These are phyloP conservation scores for Physaria fendleri DNA, from an alignment of 345 rosid species.

Conservation along the genomic window DNA sequence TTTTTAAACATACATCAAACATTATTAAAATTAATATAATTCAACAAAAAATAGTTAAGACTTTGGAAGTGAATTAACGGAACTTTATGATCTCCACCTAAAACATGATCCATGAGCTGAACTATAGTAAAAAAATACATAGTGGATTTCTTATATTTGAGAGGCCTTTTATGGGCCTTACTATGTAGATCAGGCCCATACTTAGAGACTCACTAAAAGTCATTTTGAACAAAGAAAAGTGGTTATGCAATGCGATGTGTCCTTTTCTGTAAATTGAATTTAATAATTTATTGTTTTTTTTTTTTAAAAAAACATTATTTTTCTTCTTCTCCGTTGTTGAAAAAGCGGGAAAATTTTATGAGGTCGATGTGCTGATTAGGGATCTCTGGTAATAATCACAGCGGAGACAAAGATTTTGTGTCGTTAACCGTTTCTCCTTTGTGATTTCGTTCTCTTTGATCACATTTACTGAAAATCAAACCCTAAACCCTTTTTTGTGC, in stretches of 20 bases:
- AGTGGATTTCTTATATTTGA: neutral
- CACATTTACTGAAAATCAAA: neutral
- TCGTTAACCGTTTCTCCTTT: neutral
- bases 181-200: neutral
- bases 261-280: slow-evolving; percentile 15
- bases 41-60: too few species aligned
- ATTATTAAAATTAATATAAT: too few species aligned
- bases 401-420: neutral
- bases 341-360: neutral
- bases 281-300: neutral
- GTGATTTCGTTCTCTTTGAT: neutral
- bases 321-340: neutral
- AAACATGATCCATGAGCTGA: neutral
- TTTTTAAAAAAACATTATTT: neutral
- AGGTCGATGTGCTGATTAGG: neutral
- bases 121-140: neutral
- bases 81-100: neutral
- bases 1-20: too few species aligned
- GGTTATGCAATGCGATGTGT: neutral
- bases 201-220: neutral
- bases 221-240: neutral
- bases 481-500: neutral
- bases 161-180: neutral
- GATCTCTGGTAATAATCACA: neutral
- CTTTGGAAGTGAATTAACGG: neutral